Conservation (phyloP, 805 yeast genomes). For the Clavispora phyllophila region DNA sequence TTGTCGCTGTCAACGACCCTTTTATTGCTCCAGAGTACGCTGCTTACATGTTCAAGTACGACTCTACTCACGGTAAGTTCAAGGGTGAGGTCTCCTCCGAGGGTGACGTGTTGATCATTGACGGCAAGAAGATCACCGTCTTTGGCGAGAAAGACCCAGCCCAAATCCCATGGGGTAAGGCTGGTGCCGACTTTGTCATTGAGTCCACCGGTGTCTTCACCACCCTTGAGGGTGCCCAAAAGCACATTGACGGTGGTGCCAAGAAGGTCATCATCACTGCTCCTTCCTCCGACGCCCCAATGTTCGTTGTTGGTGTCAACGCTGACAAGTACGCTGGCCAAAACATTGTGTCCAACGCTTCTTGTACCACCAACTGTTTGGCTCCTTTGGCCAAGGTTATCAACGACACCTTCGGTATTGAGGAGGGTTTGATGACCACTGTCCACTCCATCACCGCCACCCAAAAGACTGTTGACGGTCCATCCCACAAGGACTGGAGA, state of each 20-base stretch:
- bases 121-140: conserved; percentile 62
- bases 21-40: conserved; percentile 88
- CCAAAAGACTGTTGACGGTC: conserved; percentile 95
- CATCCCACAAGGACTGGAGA: conserved; percentile 97
- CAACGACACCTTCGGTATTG: conserved; percentile 80
- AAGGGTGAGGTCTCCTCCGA: conserved; percentile 64
- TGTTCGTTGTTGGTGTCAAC: conserved; percentile 93
- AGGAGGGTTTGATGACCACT: conserved; percentile 93
- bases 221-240: conserved; percentile 70
- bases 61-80: conserved; percentile 87
- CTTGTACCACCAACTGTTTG: conserved; percentile 93
- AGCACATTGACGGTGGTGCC: conserved; percentile 88
- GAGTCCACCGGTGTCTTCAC: conserved; percentile 97
- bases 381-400: conserved; percentile 92
- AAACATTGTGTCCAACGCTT: conserved; percentile 82
- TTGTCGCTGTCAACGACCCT: conserved; percentile 89
- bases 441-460: conserved; percentile 95
- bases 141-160: conserved; percentile 84
- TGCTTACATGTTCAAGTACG: conserved; percentile 93
- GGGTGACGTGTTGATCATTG: conserved; percentile 58
- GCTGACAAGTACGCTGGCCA: conserved; percentile 71
- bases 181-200: conserved; percentile 79
- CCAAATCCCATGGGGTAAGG: conserved; percentile 80
- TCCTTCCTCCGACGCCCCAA: conserved; percentile 90
- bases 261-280: conserved; percentile 93